A percentile compares a stretch with the other conserved stretches of the same genome.
phyloP scores from a whole-genome alignment of 75 land plant species.

The Pseudotsuga menziesii region DNA sequence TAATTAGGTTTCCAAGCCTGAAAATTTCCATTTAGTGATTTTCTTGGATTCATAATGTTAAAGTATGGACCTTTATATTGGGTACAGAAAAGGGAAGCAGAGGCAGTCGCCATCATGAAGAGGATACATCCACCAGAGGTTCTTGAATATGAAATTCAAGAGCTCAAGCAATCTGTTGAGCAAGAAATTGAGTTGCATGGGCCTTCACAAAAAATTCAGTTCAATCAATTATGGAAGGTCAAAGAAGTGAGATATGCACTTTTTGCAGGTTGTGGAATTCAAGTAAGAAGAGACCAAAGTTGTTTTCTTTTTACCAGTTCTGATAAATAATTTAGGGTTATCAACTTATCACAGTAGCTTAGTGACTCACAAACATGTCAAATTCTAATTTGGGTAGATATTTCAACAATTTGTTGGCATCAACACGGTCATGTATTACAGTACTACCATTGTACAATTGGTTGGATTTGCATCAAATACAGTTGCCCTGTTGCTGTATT shows the following conservation, averaged over 20 bases:
- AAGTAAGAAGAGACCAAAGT: slow-evolving; percentile 44
- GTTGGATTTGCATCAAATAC: slow-evolving; percentile 89
- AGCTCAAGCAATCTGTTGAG: slow-evolving; percentile 41
- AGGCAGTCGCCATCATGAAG: slow-evolving; percentile 47
- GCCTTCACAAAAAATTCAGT: slow-evolving; percentile 15
- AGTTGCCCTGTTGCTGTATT: slow-evolving; percentile 71
- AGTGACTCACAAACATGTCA: background rate
- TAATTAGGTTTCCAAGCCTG: background rate
- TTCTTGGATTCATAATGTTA: background rate
- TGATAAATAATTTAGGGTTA: background rate
- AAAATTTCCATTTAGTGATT: background rate
- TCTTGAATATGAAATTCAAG: slow-evolving; percentile 45
- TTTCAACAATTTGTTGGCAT: slow-evolving; percentile 87
- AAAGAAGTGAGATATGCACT: slow-evolving; percentile 89
- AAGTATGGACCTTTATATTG: background rate
- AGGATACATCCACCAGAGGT: slow-evolving; percentile 57
- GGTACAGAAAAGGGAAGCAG: slow-evolving; percentile 41
- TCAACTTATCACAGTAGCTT: background rate
- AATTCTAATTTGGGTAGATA: slow-evolving; percentile 4
- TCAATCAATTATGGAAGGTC: slow-evolving; percentile 50
- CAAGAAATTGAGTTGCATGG: slow-evolving; percentile 35
- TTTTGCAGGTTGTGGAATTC: slow-evolving; percentile 88
- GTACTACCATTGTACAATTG: slow-evolving; percentile 84
- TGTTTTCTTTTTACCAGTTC: background rate
- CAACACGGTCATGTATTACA: slow-evolving; percentile 96